phyloP scores from a whole-genome alignment of 2,329 filamentous ascomycete species.

The Ophiostoma himal-ulmi region DNA sequence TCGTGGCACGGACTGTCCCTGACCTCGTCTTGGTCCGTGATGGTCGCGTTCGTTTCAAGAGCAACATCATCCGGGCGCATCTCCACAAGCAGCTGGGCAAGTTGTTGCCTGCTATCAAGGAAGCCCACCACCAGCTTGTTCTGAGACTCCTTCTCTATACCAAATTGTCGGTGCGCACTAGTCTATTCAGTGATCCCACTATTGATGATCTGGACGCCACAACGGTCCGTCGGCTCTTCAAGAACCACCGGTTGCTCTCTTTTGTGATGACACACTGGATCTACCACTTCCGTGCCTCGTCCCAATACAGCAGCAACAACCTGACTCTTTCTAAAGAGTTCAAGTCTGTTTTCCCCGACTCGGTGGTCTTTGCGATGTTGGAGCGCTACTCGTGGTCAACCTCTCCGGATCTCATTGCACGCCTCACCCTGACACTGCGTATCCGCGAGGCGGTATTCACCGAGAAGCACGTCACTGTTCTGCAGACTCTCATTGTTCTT shows the following conservation, averaged over 20 bases:
- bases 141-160: constrained; percentile 35
- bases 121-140: constrained; percentile 35
- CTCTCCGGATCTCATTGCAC: constrained; percentile 28
- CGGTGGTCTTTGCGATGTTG: constrained; percentile 35
- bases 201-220: constrained; percentile 30
- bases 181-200: constrained; percentile 29
- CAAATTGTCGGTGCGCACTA: constrained; percentile 29
- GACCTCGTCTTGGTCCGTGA: constrained; percentile 34
- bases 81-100: constrained; percentile 34
- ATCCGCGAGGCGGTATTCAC: constrained; percentile 36
- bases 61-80: constrained; percentile 32
- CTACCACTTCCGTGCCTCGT: constrained; percentile 35
- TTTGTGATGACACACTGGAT: constrained; percentile 37
- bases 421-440: constrained; percentile 34
- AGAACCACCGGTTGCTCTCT: constrained; percentile 31
- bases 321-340: constrained; percentile 33
- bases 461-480: constrained; percentile 33
- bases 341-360: constrained; percentile 35
- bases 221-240: constrained; percentile 29
- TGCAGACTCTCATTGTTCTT: constrained; percentile 37
- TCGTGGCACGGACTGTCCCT: constrained; percentile 28
- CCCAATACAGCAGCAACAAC: constrained; percentile 28
- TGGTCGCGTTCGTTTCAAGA: constrained; percentile 36
- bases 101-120: constrained; percentile 32
- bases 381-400: constrained; percentile 33